Percentiles rank a stretch among this genome's conserved stretches.
Evolutionary conservation across 331 rosid species (phyloP).

Genomic region (Stylosanthes scabra): DNA sequence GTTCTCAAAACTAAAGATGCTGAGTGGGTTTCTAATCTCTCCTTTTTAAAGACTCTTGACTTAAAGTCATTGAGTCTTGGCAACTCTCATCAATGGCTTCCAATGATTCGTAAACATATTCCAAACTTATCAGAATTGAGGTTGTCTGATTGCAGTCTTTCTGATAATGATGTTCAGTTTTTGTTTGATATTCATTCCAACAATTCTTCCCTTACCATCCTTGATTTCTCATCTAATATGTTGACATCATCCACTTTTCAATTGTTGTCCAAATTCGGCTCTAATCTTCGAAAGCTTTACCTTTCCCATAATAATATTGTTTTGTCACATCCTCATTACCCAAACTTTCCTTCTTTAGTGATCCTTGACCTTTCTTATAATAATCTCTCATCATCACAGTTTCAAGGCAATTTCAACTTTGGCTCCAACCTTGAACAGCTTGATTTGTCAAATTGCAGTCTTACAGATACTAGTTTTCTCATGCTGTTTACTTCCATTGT

Average conservation of each 20-base stretch:
- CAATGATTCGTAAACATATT: not conserved
- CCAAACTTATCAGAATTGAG: not conserved
- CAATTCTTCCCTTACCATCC: not conserved
- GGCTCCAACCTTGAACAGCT: not conserved
- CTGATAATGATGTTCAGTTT: not conserved
- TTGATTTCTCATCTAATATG: not conserved
- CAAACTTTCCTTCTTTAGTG: not conserved
- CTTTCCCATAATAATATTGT: not conserved
- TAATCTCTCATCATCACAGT: not conserved
- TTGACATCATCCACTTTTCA: not conserved
- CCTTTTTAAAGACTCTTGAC: not conserved
- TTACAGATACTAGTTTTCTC: not conserved
- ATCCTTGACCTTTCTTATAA: not conserved
- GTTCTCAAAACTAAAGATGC: not conserved
- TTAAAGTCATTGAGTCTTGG: not conserved
- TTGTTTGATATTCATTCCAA: not conserved
- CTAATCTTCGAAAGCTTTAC: not conserved
- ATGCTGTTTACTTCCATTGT: not conserved
- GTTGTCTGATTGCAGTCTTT: not conserved
- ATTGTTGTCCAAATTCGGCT: not conserved
- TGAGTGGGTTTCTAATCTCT: not conserved
- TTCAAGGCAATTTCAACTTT: not conserved
- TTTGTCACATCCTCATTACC: not conserved
- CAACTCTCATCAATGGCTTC: not conserved
- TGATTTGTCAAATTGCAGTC: accelerated